Evolutionary conservation across 106 monocot genomes (phyloP), one percentile per base, ranked within the genome.

Genomic region (Cymbidium sinense): DNA sequence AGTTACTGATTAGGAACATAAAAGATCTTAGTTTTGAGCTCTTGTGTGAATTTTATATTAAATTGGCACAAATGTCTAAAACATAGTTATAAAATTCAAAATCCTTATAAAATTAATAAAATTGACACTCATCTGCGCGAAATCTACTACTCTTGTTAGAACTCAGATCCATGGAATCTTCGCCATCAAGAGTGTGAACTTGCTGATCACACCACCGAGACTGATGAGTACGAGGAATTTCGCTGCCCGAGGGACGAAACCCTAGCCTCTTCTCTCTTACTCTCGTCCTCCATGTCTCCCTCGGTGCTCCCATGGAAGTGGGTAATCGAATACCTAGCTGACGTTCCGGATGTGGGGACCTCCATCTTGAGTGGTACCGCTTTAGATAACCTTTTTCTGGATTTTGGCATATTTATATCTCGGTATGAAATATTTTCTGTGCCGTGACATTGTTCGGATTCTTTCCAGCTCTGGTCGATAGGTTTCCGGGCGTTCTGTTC

Each of bases 271-370:
- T 70, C 70, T 70, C 70, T 29, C 34, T 70, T 25, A 18, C 71
- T 71, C 71, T 15, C 37, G 0, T 3, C 31, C 27, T 0, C 11
- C 34, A 61, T 61, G 78, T 18, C 78, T 12, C 34, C 58, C 18
- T 34, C 58, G 25, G 10, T 34, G 36, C 52, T 87, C 35, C 47
- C 80, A 34, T 81, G 81, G 87, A 69, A 35, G 21, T 84, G 80
- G 77, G 74, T 79, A 70, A 70, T 87, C 37, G 87, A 87, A 81
- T 34, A 81, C 87, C 84, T 87, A 81, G 78, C 87, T 29, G 78
- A 75, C 28, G n/a, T 41, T 43, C 75, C 77, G 20, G 39, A 64
- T 72, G 55, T 43, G 10, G 75, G 76, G 0, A 78, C 78, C 65
- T 79, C 84, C 71, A 11, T 87, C 36, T 35, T 87, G 58, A 39